Percentiles rank a stretch among this genome's conserved stretches.
phyloP scores from a whole-genome alignment of 805 yeast genomes.

The Kuraishia piskuri region DNA sequence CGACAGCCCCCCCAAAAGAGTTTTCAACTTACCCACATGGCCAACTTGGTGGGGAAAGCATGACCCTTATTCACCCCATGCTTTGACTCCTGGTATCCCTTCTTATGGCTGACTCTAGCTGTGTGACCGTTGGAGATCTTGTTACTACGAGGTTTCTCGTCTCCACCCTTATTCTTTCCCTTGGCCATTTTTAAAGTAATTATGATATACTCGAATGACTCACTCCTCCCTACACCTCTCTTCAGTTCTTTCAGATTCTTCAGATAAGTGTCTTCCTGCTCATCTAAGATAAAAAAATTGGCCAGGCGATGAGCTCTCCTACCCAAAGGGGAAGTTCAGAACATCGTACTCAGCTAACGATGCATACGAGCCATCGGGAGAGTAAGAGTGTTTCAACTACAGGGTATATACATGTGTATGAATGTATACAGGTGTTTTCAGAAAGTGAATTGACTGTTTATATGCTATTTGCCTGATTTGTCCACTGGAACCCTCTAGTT shows the following conservation, averaged over 20 bases:
- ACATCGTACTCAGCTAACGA: not conserved
- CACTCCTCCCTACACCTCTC: no score
- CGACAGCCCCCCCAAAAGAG: not conserved
- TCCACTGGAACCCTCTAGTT: no score
- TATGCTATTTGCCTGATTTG: no score
- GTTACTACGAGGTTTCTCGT: constrained; percentile 23
- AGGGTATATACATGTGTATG: no score
- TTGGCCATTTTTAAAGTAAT: constrained; percentile 32
- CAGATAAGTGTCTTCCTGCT: not conserved
- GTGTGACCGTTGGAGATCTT: constrained; percentile 50
- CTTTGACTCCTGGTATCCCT: constrained; percentile 20
- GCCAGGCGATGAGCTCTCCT: not conserved
- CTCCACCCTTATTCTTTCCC: constrained; percentile 40
- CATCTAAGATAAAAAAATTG: not conserved
- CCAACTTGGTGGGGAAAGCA: constrained; percentile 74
- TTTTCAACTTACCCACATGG: constrained; percentile 64
- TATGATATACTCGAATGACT: not conserved
- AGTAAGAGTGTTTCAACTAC: no score
- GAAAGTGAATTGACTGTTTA: no score
- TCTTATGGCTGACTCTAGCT: constrained; percentile 42
- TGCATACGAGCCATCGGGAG: not conserved
- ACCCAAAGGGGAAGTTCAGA: not conserved
- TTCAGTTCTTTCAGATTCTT: no score
- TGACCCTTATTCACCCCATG: constrained; percentile 11
- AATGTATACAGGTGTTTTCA: no score